Evolutionary conservation across 305 asterid genomes (phyloP).

Genomic region (Fraxinus floribunda): DNA sequence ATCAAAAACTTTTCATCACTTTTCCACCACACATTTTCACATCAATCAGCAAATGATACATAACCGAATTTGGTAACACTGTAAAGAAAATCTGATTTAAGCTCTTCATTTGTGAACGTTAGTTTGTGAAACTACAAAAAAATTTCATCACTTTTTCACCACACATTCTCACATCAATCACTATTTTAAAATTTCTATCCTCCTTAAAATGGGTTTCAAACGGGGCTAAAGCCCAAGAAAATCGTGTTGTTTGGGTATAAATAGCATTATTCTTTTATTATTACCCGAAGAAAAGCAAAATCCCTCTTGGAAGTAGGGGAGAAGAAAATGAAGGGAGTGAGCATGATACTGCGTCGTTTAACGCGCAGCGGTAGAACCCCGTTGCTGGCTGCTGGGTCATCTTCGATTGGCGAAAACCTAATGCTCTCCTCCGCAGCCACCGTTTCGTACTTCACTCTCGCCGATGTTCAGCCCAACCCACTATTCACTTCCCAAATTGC

Average conservation of each 20-base stretch:
- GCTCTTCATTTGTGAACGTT: too few relatives aligned
- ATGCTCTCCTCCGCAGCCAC: slow-evolving; percentile 52
- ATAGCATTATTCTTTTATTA: neutral
- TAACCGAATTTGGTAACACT: too few relatives aligned
- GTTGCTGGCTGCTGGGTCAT: slow-evolving; percentile 30
- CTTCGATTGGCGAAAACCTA: slow-evolving; percentile 40
- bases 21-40: too few relatives aligned
- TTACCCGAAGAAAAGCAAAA: neutral
- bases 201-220: too few relatives aligned
- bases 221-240: neutral
- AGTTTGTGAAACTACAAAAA: too few relatives aligned
- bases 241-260: neutral
- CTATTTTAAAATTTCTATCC: too few relatives aligned
- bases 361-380: slow-evolving; percentile 27
- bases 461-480: slow-evolving; percentile 37
- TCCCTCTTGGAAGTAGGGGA: neutral
- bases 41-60: too few relatives aligned
- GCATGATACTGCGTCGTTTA: slow-evolving; percentile 45
- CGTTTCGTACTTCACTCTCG: slow-evolving; percentile 47
- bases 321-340: slow-evolving; percentile 41
- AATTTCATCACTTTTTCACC: too few relatives aligned
- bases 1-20: too few relatives aligned
- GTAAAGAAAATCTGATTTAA: too few relatives aligned
- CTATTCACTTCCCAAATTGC: slow-evolving; percentile 33
- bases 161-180: too few relatives aligned